These are phyloP conservation scores for Fallopia convolvulus DNA, from an alignment of 148 eudicot genomes.

Conservation along the genomic window DNA sequence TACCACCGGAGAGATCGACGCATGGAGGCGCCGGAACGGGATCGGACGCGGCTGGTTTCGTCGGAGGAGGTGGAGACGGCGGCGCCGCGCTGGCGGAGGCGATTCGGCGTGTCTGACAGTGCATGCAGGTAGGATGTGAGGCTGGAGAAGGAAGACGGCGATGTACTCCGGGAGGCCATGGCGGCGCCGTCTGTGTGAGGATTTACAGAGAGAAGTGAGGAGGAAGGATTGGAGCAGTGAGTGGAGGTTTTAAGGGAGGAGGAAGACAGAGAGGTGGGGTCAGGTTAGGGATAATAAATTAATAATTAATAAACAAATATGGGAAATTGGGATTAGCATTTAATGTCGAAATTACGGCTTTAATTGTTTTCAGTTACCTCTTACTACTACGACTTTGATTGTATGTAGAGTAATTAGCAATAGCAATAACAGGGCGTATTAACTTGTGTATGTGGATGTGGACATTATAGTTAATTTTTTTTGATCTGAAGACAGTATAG, in stretches of 20 bases:
- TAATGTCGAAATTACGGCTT: neutral
- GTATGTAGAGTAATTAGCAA: neutral
- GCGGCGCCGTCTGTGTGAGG: neutral
- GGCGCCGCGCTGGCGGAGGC: slow-evolving; percentile 47
- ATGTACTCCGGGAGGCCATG: neutral
- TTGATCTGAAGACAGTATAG: no score
- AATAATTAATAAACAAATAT: neutral
- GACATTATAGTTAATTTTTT: no score
- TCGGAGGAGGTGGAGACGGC: slow-evolving; percentile 54
- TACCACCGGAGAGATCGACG: slow-evolving; percentile 55
- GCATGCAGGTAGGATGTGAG: slow-evolving; percentile 47
- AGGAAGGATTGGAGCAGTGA: neutral
- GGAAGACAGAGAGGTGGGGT: neutral
- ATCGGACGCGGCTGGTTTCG: slow-evolving; percentile 42
- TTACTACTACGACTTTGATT: neutral
- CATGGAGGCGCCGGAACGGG: slow-evolving; percentile 53
- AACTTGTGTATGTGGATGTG: no score
- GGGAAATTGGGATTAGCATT: neutral
- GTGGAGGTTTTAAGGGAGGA: neutral
- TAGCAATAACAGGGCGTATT: neutral
- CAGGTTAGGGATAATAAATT: neutral
- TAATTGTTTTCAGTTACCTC: neutral
- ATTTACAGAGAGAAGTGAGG: neutral
- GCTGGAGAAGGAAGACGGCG: slow-evolving; percentile 58
- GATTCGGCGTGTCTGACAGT: slow-evolving; percentile 50